phyloP scores from a whole-genome alignment of 371 early-diverging fungal genomes.

The Circinella umbellata region DNA sequence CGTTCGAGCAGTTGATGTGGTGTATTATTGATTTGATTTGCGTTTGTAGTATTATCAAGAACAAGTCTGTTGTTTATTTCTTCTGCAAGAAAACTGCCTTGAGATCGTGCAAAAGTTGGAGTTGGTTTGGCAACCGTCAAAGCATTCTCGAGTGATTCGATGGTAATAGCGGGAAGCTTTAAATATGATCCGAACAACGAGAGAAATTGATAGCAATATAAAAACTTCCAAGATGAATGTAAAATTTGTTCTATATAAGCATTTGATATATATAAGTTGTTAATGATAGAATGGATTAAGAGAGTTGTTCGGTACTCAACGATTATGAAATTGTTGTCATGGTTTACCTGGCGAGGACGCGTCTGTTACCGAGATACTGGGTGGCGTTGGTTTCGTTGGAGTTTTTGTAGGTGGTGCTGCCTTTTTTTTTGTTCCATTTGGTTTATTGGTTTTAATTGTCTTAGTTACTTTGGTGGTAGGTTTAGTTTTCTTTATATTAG shows the following conservation, averaged over 20 bases:
- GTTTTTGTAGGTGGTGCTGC: not conserved
- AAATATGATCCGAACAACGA: constrained; percentile 1
- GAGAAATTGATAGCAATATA: constrained; percentile 11
- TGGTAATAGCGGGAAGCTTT: not conserved
- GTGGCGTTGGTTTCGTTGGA: not conserved
- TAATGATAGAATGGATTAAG: too few species aligned
- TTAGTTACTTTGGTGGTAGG: too few species aligned
- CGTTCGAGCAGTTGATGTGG: not conserved
- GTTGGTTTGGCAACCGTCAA: not conserved
- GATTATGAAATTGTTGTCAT: not conserved
- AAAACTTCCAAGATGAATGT: constrained; percentile 14
- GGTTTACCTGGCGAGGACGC: constrained; percentile 12
- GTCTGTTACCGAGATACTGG: constrained; percentile 10
- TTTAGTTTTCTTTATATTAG: not conserved
- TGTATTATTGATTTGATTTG: not conserved
- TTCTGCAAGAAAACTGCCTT: constrained; percentile 7
- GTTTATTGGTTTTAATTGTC: not conserved
- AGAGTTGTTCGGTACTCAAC: too few species aligned
- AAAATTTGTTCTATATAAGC: constrained; percentile 10
- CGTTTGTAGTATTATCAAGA: not conserved
- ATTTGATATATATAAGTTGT: too few species aligned
- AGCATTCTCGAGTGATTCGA: constrained; percentile 9
- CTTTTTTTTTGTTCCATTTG: not conserved
- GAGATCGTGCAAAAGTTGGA: not conserved
- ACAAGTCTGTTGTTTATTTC: not conserved